Evolutionary conservation across 1,284 basidiomycete genomes (phyloP).

Genomic region (Coniophora puteana): DNA sequence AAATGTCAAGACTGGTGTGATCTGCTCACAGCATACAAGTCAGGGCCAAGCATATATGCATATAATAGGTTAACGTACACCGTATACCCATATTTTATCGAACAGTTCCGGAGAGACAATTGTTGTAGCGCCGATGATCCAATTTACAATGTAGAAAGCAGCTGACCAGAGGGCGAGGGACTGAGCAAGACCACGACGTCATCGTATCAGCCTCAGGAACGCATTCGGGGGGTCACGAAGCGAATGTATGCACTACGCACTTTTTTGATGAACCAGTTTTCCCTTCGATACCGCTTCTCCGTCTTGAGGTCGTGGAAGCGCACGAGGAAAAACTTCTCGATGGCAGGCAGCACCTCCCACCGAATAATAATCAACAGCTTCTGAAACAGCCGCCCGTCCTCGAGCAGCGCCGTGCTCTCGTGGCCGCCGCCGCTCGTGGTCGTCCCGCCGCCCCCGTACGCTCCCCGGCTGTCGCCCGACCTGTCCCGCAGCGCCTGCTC

Average conservation of each 20-base stretch:
- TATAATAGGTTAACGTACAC: conserved; percentile 31
- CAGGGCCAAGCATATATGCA: conserved; percentile 27
- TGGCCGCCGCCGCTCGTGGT: conserved; percentile 32
- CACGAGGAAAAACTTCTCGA: conserved; percentile 50
- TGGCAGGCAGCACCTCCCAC: conserved; percentile 37
- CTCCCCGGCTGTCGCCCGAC: conserved; percentile 35
- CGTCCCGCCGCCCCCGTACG: conserved; percentile 20
- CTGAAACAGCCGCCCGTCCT: conserved; percentile 27
- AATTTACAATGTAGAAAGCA: conserved; percentile 66
- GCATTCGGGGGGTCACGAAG: no score
- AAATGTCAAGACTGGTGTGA: conserved; percentile 38
- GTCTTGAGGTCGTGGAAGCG: conserved; percentile 55
- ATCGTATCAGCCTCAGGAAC: neutral
- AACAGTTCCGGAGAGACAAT: conserved; percentile 42
- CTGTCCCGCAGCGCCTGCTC: conserved; percentile 47
- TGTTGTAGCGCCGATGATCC: conserved; percentile 59
- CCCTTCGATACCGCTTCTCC: conserved; percentile 53
- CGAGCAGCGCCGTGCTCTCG: conserved; percentile 25
- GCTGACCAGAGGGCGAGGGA: conserved; percentile 62
- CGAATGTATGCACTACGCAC: no score
- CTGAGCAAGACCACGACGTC: conserved; percentile 19
- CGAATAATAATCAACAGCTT: conserved; percentile 30
- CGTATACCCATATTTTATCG: conserved; percentile 64
- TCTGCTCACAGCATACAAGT: conserved; percentile 38
- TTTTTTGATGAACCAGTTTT: conserved; percentile 51